Evolutionary conservation across 345 rosid genomes (phyloP), one percentile per base, ranked within the genome.

Genomic region (Mallotus nudiflorus): DNA sequence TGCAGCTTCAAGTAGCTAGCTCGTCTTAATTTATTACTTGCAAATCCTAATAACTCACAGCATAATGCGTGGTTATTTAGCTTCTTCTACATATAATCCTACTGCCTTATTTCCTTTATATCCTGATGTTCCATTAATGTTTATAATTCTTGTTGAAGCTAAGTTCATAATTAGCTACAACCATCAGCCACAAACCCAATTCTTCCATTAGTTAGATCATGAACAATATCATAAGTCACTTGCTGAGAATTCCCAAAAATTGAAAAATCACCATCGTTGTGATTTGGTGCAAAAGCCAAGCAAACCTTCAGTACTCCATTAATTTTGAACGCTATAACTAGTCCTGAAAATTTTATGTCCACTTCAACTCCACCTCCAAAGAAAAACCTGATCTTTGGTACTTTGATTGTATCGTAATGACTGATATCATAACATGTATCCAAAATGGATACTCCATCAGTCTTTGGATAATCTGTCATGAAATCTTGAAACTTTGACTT

Each of bases 401-500:
- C 18, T 14, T 0, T 0, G 4, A 61, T 18, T 1, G 45, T 46
- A 0, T n/a, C 46, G 20, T 64, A 56, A 0, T 35, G 15, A 60
- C 82, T 73, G 0, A 76, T 27, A 29, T 78, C 73, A 46, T 77
- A 82, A 28, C 82, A 82, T 0, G 85, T 79, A 53, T 77, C 81
- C 5, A 72, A n/a, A 4, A 70, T 66, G 5, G 75, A 65, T 4
- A 37, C 11, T 14, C 56, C 73, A 0, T 49, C 60, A 0, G 73
- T 56, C 19, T n/a, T 14, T 0, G 79, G 73, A 50, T 82, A 76
- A 16, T 59, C 20, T 0, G 63, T 19, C 85, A 79, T 73, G 3
- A 13, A 6, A 33, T 71, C 15, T 65, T 33, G 9, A 54, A 82
- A 66, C 1, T 67, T 67, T 0, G 72, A 13, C 19, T 58, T 29